Evolutionary conservation across 768 basidiomycete genomes (phyloP).

Genomic region (Leccinum fibrillosum): DNA sequence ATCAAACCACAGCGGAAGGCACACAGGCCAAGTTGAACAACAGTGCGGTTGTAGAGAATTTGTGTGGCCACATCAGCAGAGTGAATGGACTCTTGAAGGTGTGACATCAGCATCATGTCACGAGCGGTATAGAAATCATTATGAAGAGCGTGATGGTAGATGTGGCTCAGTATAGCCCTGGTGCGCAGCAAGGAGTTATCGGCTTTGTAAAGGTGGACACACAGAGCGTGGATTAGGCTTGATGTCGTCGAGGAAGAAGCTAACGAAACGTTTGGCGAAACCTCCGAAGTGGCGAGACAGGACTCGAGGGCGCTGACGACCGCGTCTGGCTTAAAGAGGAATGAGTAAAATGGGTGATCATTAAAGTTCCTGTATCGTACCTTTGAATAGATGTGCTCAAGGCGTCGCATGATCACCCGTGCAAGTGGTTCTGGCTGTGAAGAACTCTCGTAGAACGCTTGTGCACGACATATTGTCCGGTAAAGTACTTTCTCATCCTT

Average conservation of each 20-base stretch:
- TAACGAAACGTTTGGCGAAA: slow-evolving; percentile 63
- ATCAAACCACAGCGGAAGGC: slow-evolving; percentile 96
- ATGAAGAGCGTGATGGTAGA: slow-evolving; percentile 95
- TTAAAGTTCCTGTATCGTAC: slow-evolving; percentile 35
- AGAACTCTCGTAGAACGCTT: slow-evolving; percentile 86
- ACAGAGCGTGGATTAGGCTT: slow-evolving; percentile 82
- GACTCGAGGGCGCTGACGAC: slow-evolving; percentile 90
- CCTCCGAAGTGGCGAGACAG: slow-evolving; percentile 52
- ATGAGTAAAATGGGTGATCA: slow-evolving; percentile 2
- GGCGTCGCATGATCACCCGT: slow-evolving; percentile 88
- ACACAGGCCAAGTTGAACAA: slow-evolving; percentile 95
- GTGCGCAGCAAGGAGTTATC: slow-evolving; percentile 91
- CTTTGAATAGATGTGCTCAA: slow-evolving; percentile 99
- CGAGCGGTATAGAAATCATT: slow-evolving; percentile 96
- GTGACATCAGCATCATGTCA: slow-evolving; percentile 98
- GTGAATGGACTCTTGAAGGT: slow-evolving; percentile 94
- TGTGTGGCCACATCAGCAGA: slow-evolving; percentile 96
- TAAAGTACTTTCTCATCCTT: slow-evolving; percentile 96
- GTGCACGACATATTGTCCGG: slow-evolving; percentile 87
- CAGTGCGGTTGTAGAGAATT: slow-evolving; percentile 95
- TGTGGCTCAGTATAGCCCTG: slow-evolving; percentile 95
- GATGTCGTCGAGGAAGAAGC: slow-evolving; percentile 55
- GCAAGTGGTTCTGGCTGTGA: slow-evolving; percentile 74
- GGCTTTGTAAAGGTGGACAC: slow-evolving; percentile 89
- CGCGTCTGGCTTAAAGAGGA: slow-evolving; percentile 72